Conservation (phyloP, 495 filamentous ascomycete genomes). For the Lasiosphaeris hirsuta region DNA sequence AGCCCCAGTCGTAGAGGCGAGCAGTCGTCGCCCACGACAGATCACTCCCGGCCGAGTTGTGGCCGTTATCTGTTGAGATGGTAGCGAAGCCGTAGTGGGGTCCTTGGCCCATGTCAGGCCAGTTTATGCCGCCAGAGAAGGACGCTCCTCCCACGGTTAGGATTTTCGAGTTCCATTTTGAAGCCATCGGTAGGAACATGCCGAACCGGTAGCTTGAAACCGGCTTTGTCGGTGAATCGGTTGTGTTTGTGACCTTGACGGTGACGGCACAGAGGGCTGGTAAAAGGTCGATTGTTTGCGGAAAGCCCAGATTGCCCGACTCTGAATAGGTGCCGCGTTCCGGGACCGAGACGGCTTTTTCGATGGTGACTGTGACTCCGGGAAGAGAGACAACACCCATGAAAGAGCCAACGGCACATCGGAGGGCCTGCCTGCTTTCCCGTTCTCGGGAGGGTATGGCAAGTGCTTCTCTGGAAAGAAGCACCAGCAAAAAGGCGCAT, state of each 20-base stretch:
- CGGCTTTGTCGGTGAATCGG: constrained; percentile 29
- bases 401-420: constrained; percentile 16
- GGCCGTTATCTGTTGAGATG: constrained; percentile 56
- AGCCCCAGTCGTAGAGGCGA: constrained; percentile 42
- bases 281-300: constrained; percentile 42
- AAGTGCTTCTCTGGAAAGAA: not conserved
- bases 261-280: constrained; percentile 49
- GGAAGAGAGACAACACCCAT: constrained; percentile 15
- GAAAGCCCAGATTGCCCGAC: constrained; percentile 31
- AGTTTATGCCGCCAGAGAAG: constrained; percentile 48
- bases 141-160: constrained; percentile 44
- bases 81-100: constrained; percentile 45
- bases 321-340: constrained; percentile 35
- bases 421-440: constrained; percentile 5
- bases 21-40: constrained; percentile 48
- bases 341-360: constrained; percentile 29
- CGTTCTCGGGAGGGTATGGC: not conserved
- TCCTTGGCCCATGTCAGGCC: constrained; percentile 39
- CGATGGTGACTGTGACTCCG: constrained; percentile 23
- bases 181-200: constrained; percentile 45
- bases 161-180: constrained; percentile 41
- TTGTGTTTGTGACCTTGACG: constrained; percentile 36
- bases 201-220: constrained; percentile 48
- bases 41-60: constrained; percentile 42
- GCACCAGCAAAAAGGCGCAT: not conserved